phyloP scores from a whole-genome alignment of 768 basidiomycete genomes.

The Tulasnella sp. region DNA sequence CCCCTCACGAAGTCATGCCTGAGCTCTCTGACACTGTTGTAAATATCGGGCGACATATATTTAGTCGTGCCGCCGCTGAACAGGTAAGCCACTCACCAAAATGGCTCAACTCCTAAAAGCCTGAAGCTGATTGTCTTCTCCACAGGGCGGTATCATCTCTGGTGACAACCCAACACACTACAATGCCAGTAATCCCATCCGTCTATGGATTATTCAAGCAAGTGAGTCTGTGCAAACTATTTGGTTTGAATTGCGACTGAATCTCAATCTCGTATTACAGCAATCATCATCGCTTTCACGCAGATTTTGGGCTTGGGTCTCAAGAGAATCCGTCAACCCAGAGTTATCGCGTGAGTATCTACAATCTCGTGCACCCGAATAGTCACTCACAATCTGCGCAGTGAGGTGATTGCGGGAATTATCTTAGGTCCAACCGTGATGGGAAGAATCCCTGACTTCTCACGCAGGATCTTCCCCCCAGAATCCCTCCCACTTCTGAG shows the following conservation, averaged over 20 bases:
- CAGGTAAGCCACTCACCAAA: background rate
- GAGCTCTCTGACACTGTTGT: background rate
- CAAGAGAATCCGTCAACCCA: slow-evolving; percentile 63
- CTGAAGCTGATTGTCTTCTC: background rate
- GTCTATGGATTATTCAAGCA: slow-evolving; percentile 65
- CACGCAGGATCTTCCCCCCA: slow-evolving; percentile 28
- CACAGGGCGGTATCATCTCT: slow-evolving; percentile 65
- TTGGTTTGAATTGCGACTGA: background rate
- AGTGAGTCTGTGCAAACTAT: slow-evolving; percentile 29
- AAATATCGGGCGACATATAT: slow-evolving; percentile 4
- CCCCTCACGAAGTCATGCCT: no score
- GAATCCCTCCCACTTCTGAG: slow-evolving; percentile 40
- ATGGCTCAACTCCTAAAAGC: background rate
- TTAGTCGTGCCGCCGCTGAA: slow-evolving; percentile 4
- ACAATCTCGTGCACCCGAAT: no score
- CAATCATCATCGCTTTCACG: slow-evolving; percentile 69
- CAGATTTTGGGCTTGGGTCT: slow-evolving; percentile 58
- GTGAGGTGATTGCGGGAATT: slow-evolving; percentile 80
- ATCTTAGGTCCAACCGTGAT: slow-evolving; percentile 59
- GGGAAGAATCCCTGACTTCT: slow-evolving; percentile 68
- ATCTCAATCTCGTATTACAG: slow-evolving; percentile 27
- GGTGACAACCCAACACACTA: slow-evolving; percentile 60
- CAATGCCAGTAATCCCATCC: slow-evolving; percentile 52
- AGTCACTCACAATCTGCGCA: slow-evolving; percentile 5
- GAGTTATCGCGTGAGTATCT: slow-evolving; percentile 53